Conservation (phyloP, 1,284 basidiomycete species). For the Boletus mariae region DNA sequence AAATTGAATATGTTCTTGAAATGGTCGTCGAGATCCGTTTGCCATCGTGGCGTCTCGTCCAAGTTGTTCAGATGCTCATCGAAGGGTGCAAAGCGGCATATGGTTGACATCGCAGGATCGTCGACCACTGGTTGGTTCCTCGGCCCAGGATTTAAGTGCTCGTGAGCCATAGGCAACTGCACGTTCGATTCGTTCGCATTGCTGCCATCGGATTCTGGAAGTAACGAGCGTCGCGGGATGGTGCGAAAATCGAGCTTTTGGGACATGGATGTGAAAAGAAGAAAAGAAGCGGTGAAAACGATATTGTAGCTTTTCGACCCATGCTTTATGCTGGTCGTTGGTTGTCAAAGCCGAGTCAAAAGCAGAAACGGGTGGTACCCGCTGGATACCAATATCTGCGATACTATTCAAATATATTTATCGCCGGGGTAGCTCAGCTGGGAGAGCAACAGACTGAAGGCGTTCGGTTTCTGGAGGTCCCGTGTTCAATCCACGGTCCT, state of each 20-base stretch:
- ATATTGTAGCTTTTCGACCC: not conserved
- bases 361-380: not conserved
- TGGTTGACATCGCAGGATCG: not conserved
- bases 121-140: not conserved
- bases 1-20: slow-evolving; percentile 13
- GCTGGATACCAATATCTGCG: not conserved
- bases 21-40: slow-evolving; percentile 13
- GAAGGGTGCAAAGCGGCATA: slow-evolving; percentile 7
- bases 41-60: slow-evolving; percentile 7
- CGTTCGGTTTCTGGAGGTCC: slow-evolving; percentile 43
- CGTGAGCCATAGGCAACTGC: not conserved
- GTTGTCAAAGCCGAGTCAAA: slow-evolving; percentile 1
- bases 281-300: not conserved
- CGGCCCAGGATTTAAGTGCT: not conserved
- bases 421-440: slow-evolving; percentile 67
- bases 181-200: not conserved
- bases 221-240: not conserved
- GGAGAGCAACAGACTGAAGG: slow-evolving; percentile 79
- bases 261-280: not conserved
- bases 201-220: not conserved
- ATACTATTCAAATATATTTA: not conserved
- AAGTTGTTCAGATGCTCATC: slow-evolving; percentile 4
- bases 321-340: slow-evolving; percentile 8
- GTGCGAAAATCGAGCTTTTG: not conserved
- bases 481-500: slow-evolving; percentile 59